Evolutionary conservation across 805 yeast species (phyloP), one percentile per base, ranked within the genome.

Genomic region (Barnettozyma siamensis): DNA sequence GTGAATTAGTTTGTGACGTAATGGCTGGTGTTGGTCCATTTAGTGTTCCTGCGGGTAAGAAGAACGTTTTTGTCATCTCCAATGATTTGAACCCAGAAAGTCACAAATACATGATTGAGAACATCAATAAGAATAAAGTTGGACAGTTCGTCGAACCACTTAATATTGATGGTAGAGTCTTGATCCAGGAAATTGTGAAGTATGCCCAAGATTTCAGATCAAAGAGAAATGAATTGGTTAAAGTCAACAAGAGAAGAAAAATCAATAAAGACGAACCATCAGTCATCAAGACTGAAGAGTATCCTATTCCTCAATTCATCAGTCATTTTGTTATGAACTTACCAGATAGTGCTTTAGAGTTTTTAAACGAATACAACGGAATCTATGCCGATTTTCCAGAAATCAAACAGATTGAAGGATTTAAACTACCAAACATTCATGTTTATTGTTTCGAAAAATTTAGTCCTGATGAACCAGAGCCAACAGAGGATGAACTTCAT

Each of bases 11-110:
- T 0, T 87, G 88, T 54, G 99, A 93, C 66, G 97, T 88, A 0
- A 86, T 94, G 78, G 98, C 96, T 1, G 99, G 99, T 35, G 98
- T 93, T 2, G 99, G 99, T 0, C 99, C 99, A 5, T 93, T 94
- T 67, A 91, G 95, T 2, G 78, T 93, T 1, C 99, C 99, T 0
- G 95, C 97, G 1, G 98, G 89, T 12, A 88, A 83, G 60, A 86
- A 83, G 46, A 74, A 75, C 13, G 83, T 80, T 10, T 59, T 89
- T 39, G 95, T 87, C 0, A 69, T 93, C 51, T 96, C 97, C 10
- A 93, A 89, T 59, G 99, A 93, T 60, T 69, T 93, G 59, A 93
- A 93, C 56, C 98, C 97, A 0, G 85, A 83, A 45, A 81, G 95
- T 44, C 85, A 66, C 62, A 76, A 77, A 49, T 83, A 84, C 54